Conservation (phyloP, 768 basidiomycete genomes). For the Boletellus ananiceps region DNA sequence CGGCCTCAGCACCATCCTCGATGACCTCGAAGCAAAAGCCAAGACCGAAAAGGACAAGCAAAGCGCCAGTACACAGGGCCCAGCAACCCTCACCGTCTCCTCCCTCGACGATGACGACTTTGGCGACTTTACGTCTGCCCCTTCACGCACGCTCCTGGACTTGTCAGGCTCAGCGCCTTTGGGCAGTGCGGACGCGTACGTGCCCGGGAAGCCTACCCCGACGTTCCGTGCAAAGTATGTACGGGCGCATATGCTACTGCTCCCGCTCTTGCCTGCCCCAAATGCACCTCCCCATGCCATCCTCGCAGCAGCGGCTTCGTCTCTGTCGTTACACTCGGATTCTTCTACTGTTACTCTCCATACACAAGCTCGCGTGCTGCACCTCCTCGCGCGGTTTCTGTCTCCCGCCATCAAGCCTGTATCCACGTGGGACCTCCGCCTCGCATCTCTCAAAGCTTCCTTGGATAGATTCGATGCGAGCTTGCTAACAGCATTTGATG, state of each 20-base stretch:
- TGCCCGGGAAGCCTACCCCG: conserved; percentile 22
- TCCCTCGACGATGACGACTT: conserved; percentile 71
- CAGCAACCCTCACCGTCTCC: conserved; percentile 55
- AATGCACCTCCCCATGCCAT: conserved; percentile 62
- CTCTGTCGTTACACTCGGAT: conserved; percentile 35
- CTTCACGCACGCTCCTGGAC: conserved; percentile 17
- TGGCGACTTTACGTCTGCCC: conserved; percentile 71
- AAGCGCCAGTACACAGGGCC: conserved; percentile 38
- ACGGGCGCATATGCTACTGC: conserved; percentile 61
- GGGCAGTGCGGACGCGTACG: conserved; percentile 14
- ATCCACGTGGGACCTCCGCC: conserved; percentile 57
- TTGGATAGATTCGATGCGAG: conserved; percentile 87
- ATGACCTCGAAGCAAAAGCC: conserved; percentile 49
- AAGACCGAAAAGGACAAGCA: conserved; percentile 32
- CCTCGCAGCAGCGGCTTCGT: conserved; percentile 46
- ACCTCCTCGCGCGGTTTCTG: conserved; percentile 70
- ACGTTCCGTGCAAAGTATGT: conserved; percentile 55
- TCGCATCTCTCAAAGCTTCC: conserved; percentile 64
- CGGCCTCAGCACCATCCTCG: conserved; percentile 46
- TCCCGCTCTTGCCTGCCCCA: conserved; percentile 53
- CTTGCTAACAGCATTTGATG: conserved; percentile 84
- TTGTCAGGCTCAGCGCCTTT: conserved; percentile 10
- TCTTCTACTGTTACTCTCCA: conserved; percentile 39
- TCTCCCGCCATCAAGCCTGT: conserved; percentile 69
- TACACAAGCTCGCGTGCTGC: conserved; percentile 63